Conservation (phyloP, 1,139 yeast genomes). For the Pichia terricola region DNA sequence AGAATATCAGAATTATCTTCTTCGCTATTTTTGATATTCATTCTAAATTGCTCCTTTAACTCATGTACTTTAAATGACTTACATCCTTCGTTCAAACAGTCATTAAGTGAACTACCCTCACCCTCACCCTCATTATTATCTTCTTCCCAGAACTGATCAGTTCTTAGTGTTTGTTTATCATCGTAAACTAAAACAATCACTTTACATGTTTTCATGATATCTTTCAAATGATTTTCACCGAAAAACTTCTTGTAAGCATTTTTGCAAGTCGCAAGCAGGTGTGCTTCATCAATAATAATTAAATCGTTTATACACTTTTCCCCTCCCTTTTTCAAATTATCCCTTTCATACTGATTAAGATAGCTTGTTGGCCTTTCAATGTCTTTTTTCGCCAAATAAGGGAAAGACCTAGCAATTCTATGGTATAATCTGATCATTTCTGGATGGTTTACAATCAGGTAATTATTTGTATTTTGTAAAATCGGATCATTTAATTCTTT, state of each 20-base stretch:
- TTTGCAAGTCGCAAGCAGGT: slow-evolving; percentile 30
- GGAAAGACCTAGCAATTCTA: slow-evolving; percentile 28
- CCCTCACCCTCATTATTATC: slow-evolving; percentile 1
- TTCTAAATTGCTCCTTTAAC: slow-evolving; percentile 31
- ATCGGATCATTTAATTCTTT: slow-evolving; percentile 12
- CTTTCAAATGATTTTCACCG: slow-evolving; percentile 32
- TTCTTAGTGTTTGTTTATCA: slow-evolving; percentile 32
- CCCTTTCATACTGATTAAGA: slow-evolving; percentile 23
- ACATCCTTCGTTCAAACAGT: not conserved
- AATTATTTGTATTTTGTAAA: slow-evolving; percentile 25
- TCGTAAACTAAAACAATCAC: slow-evolving; percentile 32
- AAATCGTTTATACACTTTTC: slow-evolving; percentile 21
- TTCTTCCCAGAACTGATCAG: slow-evolving; percentile 34
- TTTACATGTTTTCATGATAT: slow-evolving; percentile 28
- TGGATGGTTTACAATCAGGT: slow-evolving; percentile 33
- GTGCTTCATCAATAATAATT: slow-evolving; percentile 34
- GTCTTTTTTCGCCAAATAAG: slow-evolving; percentile 27
- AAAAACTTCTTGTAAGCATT: slow-evolving; percentile 32
- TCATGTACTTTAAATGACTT: not conserved
- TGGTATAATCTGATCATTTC: slow-evolving; percentile 34
- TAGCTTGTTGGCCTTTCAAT: slow-evolving; percentile 34
- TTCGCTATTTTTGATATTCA: slow-evolving; percentile 24
- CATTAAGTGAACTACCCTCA: not conserved
- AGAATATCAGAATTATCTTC: slow-evolving; percentile 21
- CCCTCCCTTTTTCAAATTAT: slow-evolving; percentile 13